Percentiles rank a stretch among this genome's conserved stretches.
These are phyloP conservation scores for Uronychia binucleata DNA, from an alignment of 73 alveolate species.

Conservation along the genomic window DNA sequence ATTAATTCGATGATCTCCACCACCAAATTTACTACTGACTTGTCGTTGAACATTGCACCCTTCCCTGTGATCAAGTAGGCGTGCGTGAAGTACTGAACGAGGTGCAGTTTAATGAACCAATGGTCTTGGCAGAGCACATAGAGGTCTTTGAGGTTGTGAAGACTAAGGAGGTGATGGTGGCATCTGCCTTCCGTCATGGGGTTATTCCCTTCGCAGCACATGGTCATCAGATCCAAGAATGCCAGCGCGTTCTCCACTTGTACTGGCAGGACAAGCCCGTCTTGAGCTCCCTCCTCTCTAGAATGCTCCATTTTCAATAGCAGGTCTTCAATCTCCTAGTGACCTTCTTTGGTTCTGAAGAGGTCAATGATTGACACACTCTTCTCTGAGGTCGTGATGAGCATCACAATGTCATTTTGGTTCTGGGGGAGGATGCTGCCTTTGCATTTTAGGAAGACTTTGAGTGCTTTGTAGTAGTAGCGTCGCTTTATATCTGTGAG, in stretches of 20 bases:
- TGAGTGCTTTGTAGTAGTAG: conserved; percentile 18
- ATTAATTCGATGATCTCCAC: conserved; percentile 3
- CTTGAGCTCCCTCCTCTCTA: background rate
- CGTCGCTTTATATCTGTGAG: conserved; percentile 7
- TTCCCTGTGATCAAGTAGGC: conserved; percentile 29
- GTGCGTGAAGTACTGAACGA: conserved; percentile 29
- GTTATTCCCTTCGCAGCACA: conserved; percentile 55
- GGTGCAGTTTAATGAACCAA: conserved; percentile 40
- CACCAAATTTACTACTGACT: background rate
- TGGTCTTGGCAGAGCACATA: conserved; percentile 23
- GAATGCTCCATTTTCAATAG: background rate
- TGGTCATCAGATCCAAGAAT: conserved; percentile 24
- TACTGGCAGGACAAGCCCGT: conserved; percentile 6
- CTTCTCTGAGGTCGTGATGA: conserved; percentile 16
- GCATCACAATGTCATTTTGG: conserved; percentile 39
- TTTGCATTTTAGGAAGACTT: conserved; percentile 34
- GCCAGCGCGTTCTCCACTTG: background rate
- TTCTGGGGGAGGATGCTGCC: conserved; percentile 23
- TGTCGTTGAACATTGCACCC: background rate
- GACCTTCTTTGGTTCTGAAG: conserved; percentile 32
- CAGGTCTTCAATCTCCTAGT: conserved; percentile 3
- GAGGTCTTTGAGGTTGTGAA: conserved; percentile 9
- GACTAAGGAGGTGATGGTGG: conserved; percentile 20
- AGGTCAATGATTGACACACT: conserved; percentile 24
- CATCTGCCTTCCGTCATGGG: conserved; percentile 46